Evolutionary conservation across 305 asterid genomes (phyloP), one percentile per base, ranked within the genome.

Genomic region (Fraxinus greggii): DNA sequence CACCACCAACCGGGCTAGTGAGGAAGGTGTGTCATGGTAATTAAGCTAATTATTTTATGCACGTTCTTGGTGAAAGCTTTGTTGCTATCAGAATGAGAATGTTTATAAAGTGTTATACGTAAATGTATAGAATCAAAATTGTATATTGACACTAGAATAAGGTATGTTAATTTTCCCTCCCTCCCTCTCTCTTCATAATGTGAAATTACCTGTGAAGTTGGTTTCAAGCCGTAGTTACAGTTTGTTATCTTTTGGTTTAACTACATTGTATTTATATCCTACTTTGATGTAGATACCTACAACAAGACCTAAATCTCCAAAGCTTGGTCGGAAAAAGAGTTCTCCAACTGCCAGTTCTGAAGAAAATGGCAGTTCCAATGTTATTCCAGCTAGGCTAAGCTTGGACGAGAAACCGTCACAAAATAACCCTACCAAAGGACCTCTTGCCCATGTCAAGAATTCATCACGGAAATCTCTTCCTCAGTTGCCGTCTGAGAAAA

Each of bases 251-350:
- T 76, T 77, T 72, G 67, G 9, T 12, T 33, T 70, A 21, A 61
- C 38, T 65, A 10, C 76, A 54, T 42, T 51, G 5, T 35, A 26
- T 81, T 72, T 32, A 65, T 75, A 15, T 65, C 10, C 69, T 23
- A 80, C 72, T 56, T 73, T 83, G 77, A 76, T 85, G 85, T 84
- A 95, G 99, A 93, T 92, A 86, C 99, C 99, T 54, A 89, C 96
- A 72, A 95, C 99, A 21, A 90, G 97, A 86, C 91, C 98, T 56
- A 93, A 92, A 87, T 94, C 98, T 83, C 98, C 98, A 17, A 94
- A 94, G 90, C 98, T 94, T 80, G 98, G 98, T 73, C 90, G 98
- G 79, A 93, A 86, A 83, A 92, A 93, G 90, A 45, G 83, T 76
- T 86, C 96, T 72, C 82, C 90, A 4, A 76, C 86, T 10, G 85